A percentile compares a stretch with the other conserved stretches of the same genome.
These are phyloP conservation scores for Populus nigra DNA, from an alignment of 345 rosid genomes.

Conservation along the genomic window DNA sequence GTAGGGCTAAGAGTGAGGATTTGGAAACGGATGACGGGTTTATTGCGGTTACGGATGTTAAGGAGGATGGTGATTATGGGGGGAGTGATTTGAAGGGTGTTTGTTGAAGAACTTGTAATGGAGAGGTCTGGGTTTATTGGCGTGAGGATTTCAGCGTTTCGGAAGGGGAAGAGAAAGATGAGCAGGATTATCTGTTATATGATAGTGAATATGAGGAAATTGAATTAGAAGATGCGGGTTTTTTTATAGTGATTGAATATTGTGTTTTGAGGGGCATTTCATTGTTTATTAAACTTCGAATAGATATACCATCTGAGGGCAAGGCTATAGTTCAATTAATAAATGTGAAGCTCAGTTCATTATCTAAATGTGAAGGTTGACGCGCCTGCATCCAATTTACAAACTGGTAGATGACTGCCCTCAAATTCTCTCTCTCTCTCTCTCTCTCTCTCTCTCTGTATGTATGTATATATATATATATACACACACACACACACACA, in stretches of 20 bases:
- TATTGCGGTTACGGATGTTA: slow-evolving; percentile 47
- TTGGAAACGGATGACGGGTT: slow-evolving; percentile 30
- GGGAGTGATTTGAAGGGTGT: slow-evolving; percentile 35
- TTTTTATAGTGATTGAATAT: slow-evolving; percentile 10
- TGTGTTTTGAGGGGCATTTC: not conserved
- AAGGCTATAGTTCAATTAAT: not conserved
- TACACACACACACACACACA: no score
- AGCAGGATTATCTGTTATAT: slow-evolving; percentile 35
- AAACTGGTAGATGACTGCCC: not conserved
- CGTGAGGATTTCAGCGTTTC: slow-evolving; percentile 51
- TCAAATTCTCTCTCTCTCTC: not conserved
- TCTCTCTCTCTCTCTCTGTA: no score
- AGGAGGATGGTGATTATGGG: slow-evolving; percentile 24
- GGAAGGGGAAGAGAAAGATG: slow-evolving; percentile 65
- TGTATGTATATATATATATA: no score
- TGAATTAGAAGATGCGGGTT: slow-evolving; percentile 22
- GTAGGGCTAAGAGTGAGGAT: slow-evolving; percentile 35
- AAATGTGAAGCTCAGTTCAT: not conserved
- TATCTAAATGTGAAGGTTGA: not conserved
- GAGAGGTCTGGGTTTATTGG: slow-evolving; percentile 49
- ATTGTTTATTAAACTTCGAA: not conserved
- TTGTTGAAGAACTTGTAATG: slow-evolving; percentile 43
- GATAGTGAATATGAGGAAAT: slow-evolving; percentile 44
- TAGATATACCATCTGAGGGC: no score
- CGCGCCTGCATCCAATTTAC: not conserved